Evolutionary conservation across 2,329 filamentous ascomycete species (phyloP), one percentile per base, ranked within the genome.

Genomic region (Alternaria sp.): DNA sequence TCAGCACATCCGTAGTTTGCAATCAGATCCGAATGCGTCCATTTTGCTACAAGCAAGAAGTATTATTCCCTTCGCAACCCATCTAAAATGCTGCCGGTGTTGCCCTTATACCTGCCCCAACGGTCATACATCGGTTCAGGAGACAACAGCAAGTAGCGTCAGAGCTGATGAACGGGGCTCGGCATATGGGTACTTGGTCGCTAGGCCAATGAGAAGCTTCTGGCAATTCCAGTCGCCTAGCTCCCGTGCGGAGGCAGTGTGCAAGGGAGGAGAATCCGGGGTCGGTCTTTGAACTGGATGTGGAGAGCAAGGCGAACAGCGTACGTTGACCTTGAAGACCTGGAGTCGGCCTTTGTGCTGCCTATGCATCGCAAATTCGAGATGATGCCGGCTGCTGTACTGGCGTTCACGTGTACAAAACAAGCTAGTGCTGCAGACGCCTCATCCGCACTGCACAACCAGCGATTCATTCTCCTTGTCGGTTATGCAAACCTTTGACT

Each of bases 281-380:
- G 64, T 68, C 67, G 67, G 67, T 53, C 40, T 68, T 58, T 70
- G 67, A 62, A 41, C 21, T 28, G 21, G 4, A 11, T 34, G 50
- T 53, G 58, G 54, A 52, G 52, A 57, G 17, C 13, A 44, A 21
- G 26, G 31, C 33, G 33, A 50, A 26, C 4, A 10, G 31, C 9
- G 5, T 24, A 4, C 51, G 14, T 50, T 40, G 21, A 28, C 11
- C 39, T 8, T 36, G 26, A 33, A 21, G 33, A 39, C 24, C 31
- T 26, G n/a, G n/a, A 17, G 34, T 61, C 53, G 63, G 62, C 34
- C 33, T 63, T 54, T 62, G 56, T 11, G 23, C 24, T 51, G 14
- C 21, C 14, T 13, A 23, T 24, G 23, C 10, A 33, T 23, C 5
- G 31, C n/a, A 42, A 3, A 14, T 48, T 34, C 13, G 28, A 49